Percentiles rank a stretch among this genome's conserved stretches.
Evolutionary conservation across 2,329 filamentous ascomycete genomes (phyloP).

Genomic region (Pyricularia pennisetigena): DNA sequence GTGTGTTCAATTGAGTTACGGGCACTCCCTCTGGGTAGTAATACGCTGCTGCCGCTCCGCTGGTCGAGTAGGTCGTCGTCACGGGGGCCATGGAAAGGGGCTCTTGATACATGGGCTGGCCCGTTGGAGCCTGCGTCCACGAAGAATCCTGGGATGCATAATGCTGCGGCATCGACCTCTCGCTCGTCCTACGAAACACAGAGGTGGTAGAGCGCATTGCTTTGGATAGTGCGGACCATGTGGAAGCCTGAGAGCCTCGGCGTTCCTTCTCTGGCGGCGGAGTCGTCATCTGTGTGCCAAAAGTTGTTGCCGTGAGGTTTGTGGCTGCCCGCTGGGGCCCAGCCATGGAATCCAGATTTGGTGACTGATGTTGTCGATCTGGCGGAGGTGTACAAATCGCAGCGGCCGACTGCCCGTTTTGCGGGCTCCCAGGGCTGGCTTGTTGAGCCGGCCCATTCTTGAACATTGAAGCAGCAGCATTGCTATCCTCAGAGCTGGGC

Average conservation of each 20-base stretch:
- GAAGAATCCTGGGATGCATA: not conserved
- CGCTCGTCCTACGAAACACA: slow-evolving; percentile 4
- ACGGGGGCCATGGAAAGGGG: slow-evolving; percentile 8
- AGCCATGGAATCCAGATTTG: not conserved
- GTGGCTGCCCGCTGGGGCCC: not conserved
- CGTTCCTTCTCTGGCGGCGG: not conserved
- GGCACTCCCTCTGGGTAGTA: slow-evolving; percentile 8
- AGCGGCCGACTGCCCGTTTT: not conserved
- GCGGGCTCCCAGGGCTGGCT: not conserved
- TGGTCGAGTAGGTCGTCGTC: slow-evolving; percentile 10
- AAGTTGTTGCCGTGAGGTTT: not conserved
- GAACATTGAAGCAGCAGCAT: not conserved
- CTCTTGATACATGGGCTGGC: slow-evolving; percentile 7
- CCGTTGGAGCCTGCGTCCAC: not conserved
- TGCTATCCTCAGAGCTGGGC: not conserved
- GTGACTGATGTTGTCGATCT: not conserved
- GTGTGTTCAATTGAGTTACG: not conserved
- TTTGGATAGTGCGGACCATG: not conserved
- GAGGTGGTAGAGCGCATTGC: slow-evolving; percentile 2
- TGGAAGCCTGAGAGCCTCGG: not conserved
- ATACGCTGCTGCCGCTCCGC: slow-evolving; percentile 16
- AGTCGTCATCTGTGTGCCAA: slow-evolving; percentile 1
- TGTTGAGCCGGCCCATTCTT: not conserved
- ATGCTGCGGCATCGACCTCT: slow-evolving; percentile 2
- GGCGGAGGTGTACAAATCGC: not conserved